Evolutionary conservation across 225 moss, liverwort and hornwort species (phyloP), one percentile per base, ranked within the genome.

Genomic region (Ulota crispa): DNA sequence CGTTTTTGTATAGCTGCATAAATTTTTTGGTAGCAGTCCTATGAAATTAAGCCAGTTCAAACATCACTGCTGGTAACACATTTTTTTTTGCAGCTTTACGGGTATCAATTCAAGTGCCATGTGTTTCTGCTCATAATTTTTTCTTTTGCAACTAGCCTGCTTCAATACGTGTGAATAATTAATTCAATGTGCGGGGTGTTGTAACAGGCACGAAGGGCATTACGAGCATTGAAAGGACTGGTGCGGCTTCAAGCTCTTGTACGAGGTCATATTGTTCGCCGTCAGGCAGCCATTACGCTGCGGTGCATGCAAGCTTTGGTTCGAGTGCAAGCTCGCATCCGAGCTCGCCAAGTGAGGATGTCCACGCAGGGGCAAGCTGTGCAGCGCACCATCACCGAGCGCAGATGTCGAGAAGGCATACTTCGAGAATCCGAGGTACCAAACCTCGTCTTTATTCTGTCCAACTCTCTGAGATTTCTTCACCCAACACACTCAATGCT

Each of bases 251-350:
- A 96, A 81, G 96, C 96, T 57, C 80, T 96, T 0, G 94, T 93
- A 6, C 83, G 96, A 65, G 96, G 96, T 30, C 96, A 94, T 45
- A 93, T 91, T 5, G 94, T 96, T 19, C 80, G 96, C 61, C 92
- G 96, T 63, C 96, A 93, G 81, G 96, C 94, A 55, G 96, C 94
- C 63, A 92, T 96, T 5, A 92, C 94, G 9, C 73, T 94, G 9
- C 85, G 94, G 36, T 96, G 96, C 69, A 96, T 96, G 96, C 94
- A 96, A 86, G 96, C 96, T 2, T 75, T 96, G 68, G 96, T 96
- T 32, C 85, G 96, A 28, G 96, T 96, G 59, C 96, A 96, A 83
- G 96, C 96, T 70, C 89, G 96, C 64, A 93, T 96, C 41, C 88
- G 94, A 50, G 96, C 96, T 53, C 94, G 96, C 32, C 86, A 86